Percentiles rank a stretch among this genome's conserved stretches.
These are phyloP conservation scores for Hepatocystis sp. DNA, from an alignment of 169 alveolate species.

Conservation along the genomic window DNA sequence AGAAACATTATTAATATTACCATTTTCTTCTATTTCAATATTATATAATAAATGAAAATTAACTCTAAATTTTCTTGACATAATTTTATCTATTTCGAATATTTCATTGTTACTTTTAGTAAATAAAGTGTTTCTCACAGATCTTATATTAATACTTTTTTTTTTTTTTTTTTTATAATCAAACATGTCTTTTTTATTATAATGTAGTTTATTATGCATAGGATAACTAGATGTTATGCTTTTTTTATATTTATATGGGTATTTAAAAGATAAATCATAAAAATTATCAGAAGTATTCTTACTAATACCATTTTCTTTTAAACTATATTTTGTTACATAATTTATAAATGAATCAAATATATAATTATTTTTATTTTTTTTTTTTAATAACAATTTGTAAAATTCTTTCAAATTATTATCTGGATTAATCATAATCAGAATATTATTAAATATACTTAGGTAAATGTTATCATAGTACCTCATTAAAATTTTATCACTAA, in stretches of 20 bases:
- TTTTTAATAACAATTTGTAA: slow-evolving; percentile 53
- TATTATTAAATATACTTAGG: slow-evolving; percentile 55
- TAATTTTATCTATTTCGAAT: slow-evolving; percentile 8
- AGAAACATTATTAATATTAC: background rate
- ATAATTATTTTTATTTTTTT: slow-evolving; percentile 60
- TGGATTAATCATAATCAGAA: slow-evolving; percentile 51
- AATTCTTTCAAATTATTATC: slow-evolving; percentile 5
- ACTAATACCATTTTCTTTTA: no score
- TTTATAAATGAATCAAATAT: slow-evolving; percentile 36
- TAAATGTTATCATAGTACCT: slow-evolving; percentile 52
- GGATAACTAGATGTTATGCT: no score
- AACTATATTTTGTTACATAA: slow-evolving; percentile 4
- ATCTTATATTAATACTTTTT: background rate
- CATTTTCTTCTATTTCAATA: background rate
- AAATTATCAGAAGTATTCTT: no score
- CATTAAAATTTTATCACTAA: slow-evolving; percentile 28
- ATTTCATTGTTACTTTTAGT: slow-evolving; percentile 32
- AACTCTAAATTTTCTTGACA: slow-evolving; percentile 5
- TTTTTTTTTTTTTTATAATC: slow-evolving; percentile 19
- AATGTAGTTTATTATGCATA: slow-evolving; percentile 9
- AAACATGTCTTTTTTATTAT: background rate
- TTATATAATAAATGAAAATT: slow-evolving; percentile 16
- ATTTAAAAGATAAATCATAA: no score
- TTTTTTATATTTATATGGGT: no score
- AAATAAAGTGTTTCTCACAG: slow-evolving; percentile 32